Conservation (phyloP, 805 yeast species). For the Starmera amethionina region DNA sequence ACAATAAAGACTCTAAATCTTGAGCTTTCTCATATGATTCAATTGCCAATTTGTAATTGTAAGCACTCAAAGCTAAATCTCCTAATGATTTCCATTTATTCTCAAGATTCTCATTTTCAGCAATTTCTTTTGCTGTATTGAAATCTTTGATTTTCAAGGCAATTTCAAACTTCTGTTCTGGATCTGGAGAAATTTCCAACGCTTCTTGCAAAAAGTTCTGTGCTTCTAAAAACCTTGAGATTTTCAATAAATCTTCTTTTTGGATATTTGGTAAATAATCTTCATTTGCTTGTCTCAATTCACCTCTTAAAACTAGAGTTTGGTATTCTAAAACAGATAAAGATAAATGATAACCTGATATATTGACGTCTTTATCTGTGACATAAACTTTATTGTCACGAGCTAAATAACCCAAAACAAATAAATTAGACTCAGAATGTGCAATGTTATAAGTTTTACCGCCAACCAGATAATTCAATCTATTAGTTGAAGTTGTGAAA, state of each 20-base stretch:
- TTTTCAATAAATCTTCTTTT: slow-evolving; percentile 58
- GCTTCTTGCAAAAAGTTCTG: slow-evolving; percentile 86
- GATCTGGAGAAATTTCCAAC: slow-evolving; percentile 69
- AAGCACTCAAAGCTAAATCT: slow-evolving; percentile 68
- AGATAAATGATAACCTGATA: slow-evolving; percentile 72
- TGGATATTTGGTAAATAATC: slow-evolving; percentile 49
- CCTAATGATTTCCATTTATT: slow-evolving; percentile 90
- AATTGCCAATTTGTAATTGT: slow-evolving; percentile 76
- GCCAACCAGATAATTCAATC: slow-evolving; percentile 92
- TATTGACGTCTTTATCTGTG: slow-evolving; percentile 82
- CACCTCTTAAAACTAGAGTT: slow-evolving; percentile 92
- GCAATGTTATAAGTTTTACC: slow-evolving; percentile 86
- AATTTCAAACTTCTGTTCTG: slow-evolving; percentile 86
- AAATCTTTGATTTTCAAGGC: slow-evolving; percentile 73
- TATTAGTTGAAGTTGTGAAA: slow-evolving; percentile 77
- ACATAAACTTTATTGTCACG: slow-evolving; percentile 85
- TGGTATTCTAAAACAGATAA: slow-evolving; percentile 88
- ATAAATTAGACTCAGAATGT: slow-evolving; percentile 84
- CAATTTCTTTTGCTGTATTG: slow-evolving; percentile 59
- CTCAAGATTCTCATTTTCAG: slow-evolving; percentile 41
- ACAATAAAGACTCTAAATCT: slow-evolving; percentile 73
- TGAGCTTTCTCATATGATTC: slow-evolving; percentile 69
- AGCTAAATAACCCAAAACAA: slow-evolving; percentile 80
- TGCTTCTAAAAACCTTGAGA: slow-evolving; percentile 88
- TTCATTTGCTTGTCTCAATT: slow-evolving; percentile 71